A percentile compares a stretch with the other conserved stretches of the same genome.
Evolutionary conservation across 2,329 filamentous ascomycete species (phyloP).

Genomic region (Epichloe hybrida): DNA sequence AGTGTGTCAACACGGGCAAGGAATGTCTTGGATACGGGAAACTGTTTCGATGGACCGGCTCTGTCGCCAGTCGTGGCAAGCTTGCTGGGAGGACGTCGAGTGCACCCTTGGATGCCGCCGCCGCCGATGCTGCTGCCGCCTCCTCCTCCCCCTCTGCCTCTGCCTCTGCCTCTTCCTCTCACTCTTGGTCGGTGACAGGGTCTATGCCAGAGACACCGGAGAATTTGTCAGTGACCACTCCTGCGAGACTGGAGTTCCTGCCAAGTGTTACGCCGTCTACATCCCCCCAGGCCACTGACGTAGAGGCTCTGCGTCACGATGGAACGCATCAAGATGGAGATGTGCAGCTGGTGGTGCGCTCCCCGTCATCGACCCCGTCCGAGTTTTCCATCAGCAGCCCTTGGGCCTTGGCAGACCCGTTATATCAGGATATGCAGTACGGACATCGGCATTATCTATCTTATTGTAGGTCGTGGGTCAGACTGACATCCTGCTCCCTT

Average conservation of each 20-base stretch:
- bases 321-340: slow-evolving; percentile 7
- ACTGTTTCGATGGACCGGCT: slow-evolving; percentile 38
- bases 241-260: neutral
- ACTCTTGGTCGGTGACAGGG: neutral
- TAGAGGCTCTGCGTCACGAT: neutral
- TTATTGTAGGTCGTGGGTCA: slow-evolving; percentile 22
- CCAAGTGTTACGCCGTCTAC: neutral
- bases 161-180: neutral
- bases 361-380: slow-evolving; percentile 8
- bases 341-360: slow-evolving; percentile 16
- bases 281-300: slow-evolving; percentile 4
- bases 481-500: neutral
- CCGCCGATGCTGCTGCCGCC: neutral
- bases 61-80: slow-evolving; percentile 29
- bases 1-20: slow-evolving; percentile 33
- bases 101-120: slow-evolving; percentile 10
- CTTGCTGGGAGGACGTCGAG: slow-evolving; percentile 26
- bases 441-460: slow-evolving; percentile 26
- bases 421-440: slow-evolving; percentile 41
- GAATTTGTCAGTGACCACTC: slow-evolving; percentile 3
- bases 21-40: slow-evolving; percentile 41
- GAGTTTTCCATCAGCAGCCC: slow-evolving; percentile 14
- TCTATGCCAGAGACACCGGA: slow-evolving; percentile 6
- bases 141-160: neutral
- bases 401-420: slow-evolving; percentile 28